Evolutionary conservation across 441 rosid genomes (phyloP), one percentile per base, ranked within the genome.

Genomic region (Erodium moschatum): DNA sequence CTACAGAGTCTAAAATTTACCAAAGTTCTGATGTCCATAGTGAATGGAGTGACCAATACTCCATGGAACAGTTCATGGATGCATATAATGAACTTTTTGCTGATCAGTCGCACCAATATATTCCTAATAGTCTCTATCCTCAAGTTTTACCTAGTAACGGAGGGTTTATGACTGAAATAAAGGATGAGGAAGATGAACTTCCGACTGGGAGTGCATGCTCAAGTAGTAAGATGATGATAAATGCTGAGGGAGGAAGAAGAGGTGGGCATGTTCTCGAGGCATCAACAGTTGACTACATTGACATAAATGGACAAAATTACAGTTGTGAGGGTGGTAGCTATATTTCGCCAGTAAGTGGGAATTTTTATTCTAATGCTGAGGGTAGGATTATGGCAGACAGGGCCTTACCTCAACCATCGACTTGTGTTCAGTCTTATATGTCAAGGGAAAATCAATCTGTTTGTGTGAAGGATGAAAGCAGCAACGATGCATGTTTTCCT

Each of bases 121-220:
- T 61, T 33, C 60, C 65, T 42, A 67, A 70, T 72, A 70, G 70
- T 81, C 77, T 74, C 24, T 27, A 66, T 58, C 71, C 66, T 76
- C 81, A 74, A 65, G 67, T 73, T 46, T 73, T 77, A 54, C 80
- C 83, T 5, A 70, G n/a, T 46, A 79, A 75, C 75, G 85, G 75
- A 76, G 82, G 73, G 48, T 73, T 70, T 64, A 61, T 69, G 58
- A 76, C 75, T 73, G 76, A 79, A 24, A 72, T 67, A 64, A 83
- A 71, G 73, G 83, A 80, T 81, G 87, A 80, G 68, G 74, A 72
- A 10, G 72, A 68, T 42, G 85, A 79, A 68, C 78, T 76, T 78
- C 81, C 64, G 64, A 81, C 72, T 9, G 83, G 74, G 67, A 81
- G 77, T 72, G 66, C 78, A 58, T 75, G 77, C 72, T 75, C 81